Conservation (phyloP, 1,284 basidiomycete species). For the Tilletia indica region DNA sequence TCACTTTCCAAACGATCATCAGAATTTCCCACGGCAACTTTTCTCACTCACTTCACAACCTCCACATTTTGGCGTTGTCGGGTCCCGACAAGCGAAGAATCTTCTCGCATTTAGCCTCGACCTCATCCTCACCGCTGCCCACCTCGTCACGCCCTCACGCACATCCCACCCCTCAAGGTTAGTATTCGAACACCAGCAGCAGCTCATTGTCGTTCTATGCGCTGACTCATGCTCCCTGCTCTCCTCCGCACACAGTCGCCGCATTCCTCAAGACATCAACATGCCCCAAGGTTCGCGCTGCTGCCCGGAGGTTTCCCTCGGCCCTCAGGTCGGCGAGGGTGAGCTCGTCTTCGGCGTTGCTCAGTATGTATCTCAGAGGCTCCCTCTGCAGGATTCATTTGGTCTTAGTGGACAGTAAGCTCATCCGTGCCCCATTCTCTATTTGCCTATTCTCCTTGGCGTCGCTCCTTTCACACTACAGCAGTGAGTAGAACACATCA, state of each 20-base stretch:
- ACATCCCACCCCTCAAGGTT: too few relatives aligned
- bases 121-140: too few relatives aligned
- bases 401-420: not conserved
- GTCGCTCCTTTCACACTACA: not conserved
- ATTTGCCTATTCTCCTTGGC: too few relatives aligned
- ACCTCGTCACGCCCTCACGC: too few relatives aligned
- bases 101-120: too few relatives aligned
- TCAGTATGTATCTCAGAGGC: conserved; percentile 18
- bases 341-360: conserved; percentile 56
- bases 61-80: conserved; percentile 22
- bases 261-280: conserved; percentile 23
- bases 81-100: conserved; percentile 18
- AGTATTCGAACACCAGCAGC: too few relatives aligned
- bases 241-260: too few relatives aligned
- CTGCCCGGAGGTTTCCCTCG: conserved; percentile 54
- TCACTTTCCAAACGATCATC: conserved; percentile 4
- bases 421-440: not conserved
- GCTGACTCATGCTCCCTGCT: not conserved
- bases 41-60: conserved; percentile 36
- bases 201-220: too few relatives aligned
- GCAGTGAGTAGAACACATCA: not conserved
- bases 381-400: not conserved
- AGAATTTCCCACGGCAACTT: conserved; percentile 19
- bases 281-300: conserved; percentile 54
- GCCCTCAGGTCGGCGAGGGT: conserved; percentile 55